These are phyloP conservation scores for Conringia planisiliqua DNA, from an alignment of 345 rosid genomes.

Conservation along the genomic window DNA sequence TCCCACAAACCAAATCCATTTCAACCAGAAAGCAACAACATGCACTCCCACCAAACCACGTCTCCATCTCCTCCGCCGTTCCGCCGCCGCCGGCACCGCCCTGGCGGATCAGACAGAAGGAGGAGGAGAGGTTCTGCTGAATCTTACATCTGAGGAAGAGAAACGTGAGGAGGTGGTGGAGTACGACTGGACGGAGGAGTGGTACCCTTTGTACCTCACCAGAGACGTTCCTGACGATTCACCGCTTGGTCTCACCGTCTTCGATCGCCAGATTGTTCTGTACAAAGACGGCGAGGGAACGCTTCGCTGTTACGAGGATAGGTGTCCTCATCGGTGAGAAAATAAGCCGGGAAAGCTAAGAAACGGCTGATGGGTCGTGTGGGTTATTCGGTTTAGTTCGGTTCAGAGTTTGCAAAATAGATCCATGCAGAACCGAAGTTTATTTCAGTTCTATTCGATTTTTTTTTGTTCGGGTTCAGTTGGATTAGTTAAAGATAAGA, in stretches of 20 bases:
- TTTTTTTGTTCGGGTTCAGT: too few species aligned
- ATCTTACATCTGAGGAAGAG: constrained; percentile 32
- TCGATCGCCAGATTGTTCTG: constrained; percentile 73
- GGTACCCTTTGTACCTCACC: constrained; percentile 90
- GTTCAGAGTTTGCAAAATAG: not conserved
- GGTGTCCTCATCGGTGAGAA: constrained; percentile 87
- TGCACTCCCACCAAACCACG: constrained; percentile 12
- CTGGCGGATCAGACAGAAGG: not conserved
- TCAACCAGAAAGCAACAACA: constrained; percentile 16
- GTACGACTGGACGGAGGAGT: constrained; percentile 86
- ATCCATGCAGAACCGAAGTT: not conserved
- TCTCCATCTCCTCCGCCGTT: constrained; percentile 23
- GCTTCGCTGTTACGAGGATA: constrained; percentile 72
- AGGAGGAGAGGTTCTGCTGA: constrained; percentile 36
- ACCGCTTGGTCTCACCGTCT: constrained; percentile 82
- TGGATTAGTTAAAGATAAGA: not conserved
- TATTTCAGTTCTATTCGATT: too few species aligned
- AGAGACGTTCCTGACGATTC: constrained; percentile 83
- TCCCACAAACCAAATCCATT: not conserved
- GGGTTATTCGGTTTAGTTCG: not conserved
- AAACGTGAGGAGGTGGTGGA: constrained; percentile 41
- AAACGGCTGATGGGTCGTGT: not conserved
- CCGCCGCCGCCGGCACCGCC: not conserved
- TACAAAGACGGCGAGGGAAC: constrained; percentile 69
- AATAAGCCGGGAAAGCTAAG: not conserved